Evolutionary conservation across 441 rosid genomes (phyloP).

Genomic region (Arabidopsis lyrata): DNA sequence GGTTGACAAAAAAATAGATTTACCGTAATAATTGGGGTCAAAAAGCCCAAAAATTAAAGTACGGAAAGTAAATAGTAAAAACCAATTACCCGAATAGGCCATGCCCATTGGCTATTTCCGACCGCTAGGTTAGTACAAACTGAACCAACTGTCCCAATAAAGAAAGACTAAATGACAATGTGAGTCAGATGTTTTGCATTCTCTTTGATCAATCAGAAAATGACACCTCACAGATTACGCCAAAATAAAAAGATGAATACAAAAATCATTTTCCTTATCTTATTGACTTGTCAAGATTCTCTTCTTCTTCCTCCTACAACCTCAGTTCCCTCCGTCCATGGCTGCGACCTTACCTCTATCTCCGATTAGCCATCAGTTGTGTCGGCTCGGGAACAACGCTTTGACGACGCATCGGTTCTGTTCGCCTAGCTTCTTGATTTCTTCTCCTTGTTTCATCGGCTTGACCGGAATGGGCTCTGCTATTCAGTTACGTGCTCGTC

Average conservation of each 20-base stretch:
- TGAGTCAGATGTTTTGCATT: constrained; percentile 17
- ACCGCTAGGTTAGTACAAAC: constrained; percentile 9
- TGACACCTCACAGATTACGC: constrained; percentile 29
- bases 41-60: background rate
- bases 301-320: constrained; percentile 11
- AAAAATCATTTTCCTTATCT: constrained; percentile 7
- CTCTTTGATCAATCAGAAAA: background rate
- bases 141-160: constrained; percentile 1
- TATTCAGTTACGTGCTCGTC: constrained; percentile 34
- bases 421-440: constrained; percentile 13
- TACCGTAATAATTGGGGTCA: background rate
- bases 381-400: constrained; percentile 13
- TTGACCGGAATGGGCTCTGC: background rate
- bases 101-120: constrained; percentile 9
- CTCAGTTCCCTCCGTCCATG: constrained; percentile 21
- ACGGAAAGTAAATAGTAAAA: constrained; percentile 8
- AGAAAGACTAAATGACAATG: background rate
- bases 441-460: constrained; percentile 26
- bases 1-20: too few relatives aligned
- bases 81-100: constrained; percentile 15
- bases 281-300: constrained; percentile 11
- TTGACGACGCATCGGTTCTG: constrained; percentile 34
- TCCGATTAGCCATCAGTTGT: constrained; percentile 35
- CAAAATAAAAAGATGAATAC: background rate
- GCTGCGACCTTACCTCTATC: constrained; percentile 13